phyloP scores from a whole-genome alignment of 441 rosid species.

The Theobroma grandiflorum region DNA sequence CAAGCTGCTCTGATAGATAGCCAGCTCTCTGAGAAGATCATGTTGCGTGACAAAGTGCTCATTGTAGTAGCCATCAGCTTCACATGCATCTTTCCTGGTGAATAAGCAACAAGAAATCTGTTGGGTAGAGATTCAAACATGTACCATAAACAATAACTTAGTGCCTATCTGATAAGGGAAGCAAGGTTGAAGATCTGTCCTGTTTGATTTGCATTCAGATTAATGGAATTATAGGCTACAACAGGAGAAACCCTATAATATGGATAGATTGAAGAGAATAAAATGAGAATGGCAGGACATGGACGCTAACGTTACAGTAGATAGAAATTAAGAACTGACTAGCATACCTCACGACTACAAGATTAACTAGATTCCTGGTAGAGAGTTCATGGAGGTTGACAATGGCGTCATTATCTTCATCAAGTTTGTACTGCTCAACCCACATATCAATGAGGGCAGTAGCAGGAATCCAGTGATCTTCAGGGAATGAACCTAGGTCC shows the following conservation, averaged over 20 bases:
- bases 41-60: conserved; percentile 64
- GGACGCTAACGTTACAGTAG: background rate
- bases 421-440: conserved; percentile 51
- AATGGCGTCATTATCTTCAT: conserved; percentile 38
- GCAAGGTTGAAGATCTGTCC: too few species aligned
- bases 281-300: background rate
- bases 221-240: background rate
- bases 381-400: conserved; percentile 48
- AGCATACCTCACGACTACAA: conserved; percentile 48
- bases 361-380: conserved; percentile 48
- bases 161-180: background rate
- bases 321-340: background rate
- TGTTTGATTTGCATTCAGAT: background rate
- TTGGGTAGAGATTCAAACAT: background rate
- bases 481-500: conserved; percentile 74
- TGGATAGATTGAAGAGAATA: background rate
- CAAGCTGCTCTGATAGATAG: conserved; percentile 42
- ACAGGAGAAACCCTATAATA: background rate
- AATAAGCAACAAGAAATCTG: conserved; percentile 21
- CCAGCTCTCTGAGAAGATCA: conserved; percentile 73
- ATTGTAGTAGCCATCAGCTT: conserved; percentile 48
- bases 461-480: conserved; percentile 64
- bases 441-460: conserved; percentile 64
- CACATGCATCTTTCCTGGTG: conserved; percentile 51
- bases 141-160: background rate